Conservation (phyloP, 257 asterid genomes). For the Solanum ossicruentum region DNA sequence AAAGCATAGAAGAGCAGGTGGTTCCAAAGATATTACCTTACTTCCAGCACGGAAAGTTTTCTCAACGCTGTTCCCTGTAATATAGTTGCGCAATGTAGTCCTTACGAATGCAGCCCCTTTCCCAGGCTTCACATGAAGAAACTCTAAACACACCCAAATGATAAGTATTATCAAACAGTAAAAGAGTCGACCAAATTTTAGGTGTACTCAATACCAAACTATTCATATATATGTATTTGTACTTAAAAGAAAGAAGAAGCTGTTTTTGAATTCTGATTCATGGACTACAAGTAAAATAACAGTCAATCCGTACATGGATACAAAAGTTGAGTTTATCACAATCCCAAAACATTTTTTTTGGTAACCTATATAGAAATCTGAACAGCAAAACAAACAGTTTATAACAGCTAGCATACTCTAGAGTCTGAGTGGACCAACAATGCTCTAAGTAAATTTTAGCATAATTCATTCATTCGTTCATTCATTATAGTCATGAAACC, state of each 20-base stretch:
- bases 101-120: constrained; percentile 95
- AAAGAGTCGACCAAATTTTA: neutral
- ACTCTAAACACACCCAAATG: constrained; percentile 39
- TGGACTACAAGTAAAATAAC: neutral
- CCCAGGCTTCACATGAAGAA: constrained; percentile 97
- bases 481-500: neutral
- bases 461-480: neutral
- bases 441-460: neutral
- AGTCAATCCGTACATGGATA: neutral
- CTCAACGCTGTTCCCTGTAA: constrained; percentile 75
- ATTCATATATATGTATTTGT: neutral
- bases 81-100: constrained; percentile 66
- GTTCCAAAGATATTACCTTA: constrained; percentile 39
- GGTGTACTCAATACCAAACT: neutral
- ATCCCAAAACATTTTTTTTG: neutral
- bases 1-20: constrained; percentile 1
- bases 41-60: constrained; percentile 96
- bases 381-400: neutral
- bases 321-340: neutral
- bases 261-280: neutral
- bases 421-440: neutral
- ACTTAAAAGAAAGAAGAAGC: neutral
- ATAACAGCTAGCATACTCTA: neutral
- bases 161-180: neutral
- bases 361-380: neutral